Conservation (phyloP, 2,329 filamentous ascomycete species). For the Hymenoscyphus linearis region DNA sequence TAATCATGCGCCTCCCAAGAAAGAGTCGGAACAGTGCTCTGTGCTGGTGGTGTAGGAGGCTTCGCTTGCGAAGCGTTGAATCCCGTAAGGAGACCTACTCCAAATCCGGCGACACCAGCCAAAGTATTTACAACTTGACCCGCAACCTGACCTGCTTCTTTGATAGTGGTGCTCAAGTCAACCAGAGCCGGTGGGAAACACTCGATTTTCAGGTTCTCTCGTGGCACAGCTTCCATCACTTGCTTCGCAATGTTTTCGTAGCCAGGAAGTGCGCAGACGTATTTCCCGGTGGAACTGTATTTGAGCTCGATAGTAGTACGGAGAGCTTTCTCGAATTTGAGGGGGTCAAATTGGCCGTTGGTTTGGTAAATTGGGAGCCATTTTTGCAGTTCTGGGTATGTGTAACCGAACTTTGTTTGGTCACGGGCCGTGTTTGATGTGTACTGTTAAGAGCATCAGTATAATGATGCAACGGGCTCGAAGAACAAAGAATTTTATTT, state of each 20-base stretch:
- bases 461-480: neutral
- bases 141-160: neutral
- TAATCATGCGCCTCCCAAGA: slow-evolving; percentile 13
- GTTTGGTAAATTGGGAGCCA: slow-evolving; percentile 31
- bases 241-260: slow-evolving; percentile 7
- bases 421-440: slow-evolving; percentile 8
- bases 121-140: neutral
- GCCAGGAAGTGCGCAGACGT: slow-evolving; percentile 4
- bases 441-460: slow-evolving; percentile 1
- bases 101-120: neutral
- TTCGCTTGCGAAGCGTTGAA: neutral
- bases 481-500: neutral
- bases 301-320: slow-evolving; percentile 12
- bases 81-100: neutral
- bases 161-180: slow-evolving; percentile 5
- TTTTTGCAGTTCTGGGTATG: slow-evolving; percentile 28
- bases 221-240: slow-evolving; percentile 6
- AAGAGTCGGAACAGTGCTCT: slow-evolving; percentile 2
- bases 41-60: neutral
- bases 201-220: slow-evolving; percentile 7
- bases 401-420: slow-evolving; percentile 12
- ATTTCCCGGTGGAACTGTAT: slow-evolving; percentile 15
- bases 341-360: slow-evolving; percentile 8
- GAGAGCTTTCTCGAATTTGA: slow-evolving; percentile 12
- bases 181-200: slow-evolving; percentile 14